These are phyloP conservation scores for Xylaria venustula DNA, from an alignment of 495 filamentous ascomycete genomes.

Conservation along the genomic window DNA sequence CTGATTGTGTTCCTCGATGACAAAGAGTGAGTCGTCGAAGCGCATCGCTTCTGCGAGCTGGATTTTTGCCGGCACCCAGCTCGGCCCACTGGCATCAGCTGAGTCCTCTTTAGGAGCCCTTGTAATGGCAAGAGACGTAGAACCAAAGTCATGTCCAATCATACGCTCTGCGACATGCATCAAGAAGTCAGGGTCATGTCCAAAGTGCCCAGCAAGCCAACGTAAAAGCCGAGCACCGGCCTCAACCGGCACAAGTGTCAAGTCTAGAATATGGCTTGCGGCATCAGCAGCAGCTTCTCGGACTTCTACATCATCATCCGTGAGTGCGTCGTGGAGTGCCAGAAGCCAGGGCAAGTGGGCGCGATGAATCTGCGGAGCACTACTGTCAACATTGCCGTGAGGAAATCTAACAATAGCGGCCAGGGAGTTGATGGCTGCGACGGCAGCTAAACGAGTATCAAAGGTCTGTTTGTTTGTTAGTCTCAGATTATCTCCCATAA, in stretches of 20 bases:
- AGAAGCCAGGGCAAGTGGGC: slow-evolving; percentile 41
- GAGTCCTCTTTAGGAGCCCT: neutral
- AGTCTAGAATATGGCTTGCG: slow-evolving; percentile 37
- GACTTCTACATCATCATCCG: slow-evolving; percentile 91
- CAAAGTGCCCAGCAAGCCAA: slow-evolving; percentile 33
- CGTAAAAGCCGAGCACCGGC: slow-evolving; percentile 37
- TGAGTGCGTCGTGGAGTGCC: slow-evolving; percentile 57
- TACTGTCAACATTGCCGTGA: slow-evolving; percentile 25
- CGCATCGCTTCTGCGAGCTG: slow-evolving; percentile 51
- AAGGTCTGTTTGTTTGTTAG: slow-evolving; percentile 52
- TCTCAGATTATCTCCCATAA: neutral
- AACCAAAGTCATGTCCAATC: slow-evolving; percentile 25
- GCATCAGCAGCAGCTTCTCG: slow-evolving; percentile 60
- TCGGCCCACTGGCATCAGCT: slow-evolving; percentile 5
- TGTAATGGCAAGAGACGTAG: neutral
- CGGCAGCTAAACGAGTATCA: slow-evolving; percentile 61
- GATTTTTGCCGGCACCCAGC: slow-evolving; percentile 39
- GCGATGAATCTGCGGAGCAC: slow-evolving; percentile 9
- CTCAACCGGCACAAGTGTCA: slow-evolving; percentile 37
- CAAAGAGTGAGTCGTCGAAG: slow-evolving; percentile 74
- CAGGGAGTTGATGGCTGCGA: slow-evolving; percentile 36
- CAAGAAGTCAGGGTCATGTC: slow-evolving; percentile 26
- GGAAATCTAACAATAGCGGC: slow-evolving; percentile 17
- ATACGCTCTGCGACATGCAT: slow-evolving; percentile 34
- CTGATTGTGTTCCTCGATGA: slow-evolving; percentile 86